These are phyloP conservation scores for Phylloboletellus chloephorus DNA, from an alignment of 1,284 basidiomycete species.

Conservation along the genomic window DNA sequence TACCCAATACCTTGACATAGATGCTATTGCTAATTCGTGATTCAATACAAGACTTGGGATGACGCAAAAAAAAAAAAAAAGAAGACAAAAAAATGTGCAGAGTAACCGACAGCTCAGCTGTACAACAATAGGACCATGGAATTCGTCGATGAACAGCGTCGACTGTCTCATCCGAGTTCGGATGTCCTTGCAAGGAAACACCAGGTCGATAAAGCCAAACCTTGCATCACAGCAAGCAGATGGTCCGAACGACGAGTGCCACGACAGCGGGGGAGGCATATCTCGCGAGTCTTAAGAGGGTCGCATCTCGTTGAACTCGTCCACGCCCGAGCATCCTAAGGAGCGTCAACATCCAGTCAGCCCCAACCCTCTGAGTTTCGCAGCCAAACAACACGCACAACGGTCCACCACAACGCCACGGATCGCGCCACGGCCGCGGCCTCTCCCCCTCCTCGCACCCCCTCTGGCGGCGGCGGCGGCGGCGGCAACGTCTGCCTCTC, in stretches of 20 bases:
- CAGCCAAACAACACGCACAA: neutral
- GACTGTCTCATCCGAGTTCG: neutral
- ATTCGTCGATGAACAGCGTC: neutral
- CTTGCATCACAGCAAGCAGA: neutral
- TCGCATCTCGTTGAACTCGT: no score
- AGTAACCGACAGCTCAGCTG: neutral
- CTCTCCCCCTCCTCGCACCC: slow-evolving; percentile 11
- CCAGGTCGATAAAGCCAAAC: neutral
- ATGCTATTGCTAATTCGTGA: slow-evolving; percentile 8
- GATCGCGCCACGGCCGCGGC: slow-evolving; percentile 16
- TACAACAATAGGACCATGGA: neutral
- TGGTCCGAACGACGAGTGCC: neutral
- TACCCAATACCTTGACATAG: slow-evolving; percentile 5
- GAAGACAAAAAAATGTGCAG: no score
- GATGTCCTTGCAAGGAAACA: neutral
- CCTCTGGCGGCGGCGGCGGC: slow-evolving; percentile 10
- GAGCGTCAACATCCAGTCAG: neutral
- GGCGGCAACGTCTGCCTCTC: neutral
- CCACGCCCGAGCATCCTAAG: neutral
- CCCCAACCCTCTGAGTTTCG: no score
- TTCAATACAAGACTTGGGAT: no score
- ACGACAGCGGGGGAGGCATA: neutral
- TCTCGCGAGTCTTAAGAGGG: no score
- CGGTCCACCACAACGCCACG: slow-evolving; percentile 23
- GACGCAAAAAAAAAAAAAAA: no score